Evolutionary conservation across 805 yeast genomes (phyloP).

Genomic region (Lipomyces spencermartinsiae): DNA sequence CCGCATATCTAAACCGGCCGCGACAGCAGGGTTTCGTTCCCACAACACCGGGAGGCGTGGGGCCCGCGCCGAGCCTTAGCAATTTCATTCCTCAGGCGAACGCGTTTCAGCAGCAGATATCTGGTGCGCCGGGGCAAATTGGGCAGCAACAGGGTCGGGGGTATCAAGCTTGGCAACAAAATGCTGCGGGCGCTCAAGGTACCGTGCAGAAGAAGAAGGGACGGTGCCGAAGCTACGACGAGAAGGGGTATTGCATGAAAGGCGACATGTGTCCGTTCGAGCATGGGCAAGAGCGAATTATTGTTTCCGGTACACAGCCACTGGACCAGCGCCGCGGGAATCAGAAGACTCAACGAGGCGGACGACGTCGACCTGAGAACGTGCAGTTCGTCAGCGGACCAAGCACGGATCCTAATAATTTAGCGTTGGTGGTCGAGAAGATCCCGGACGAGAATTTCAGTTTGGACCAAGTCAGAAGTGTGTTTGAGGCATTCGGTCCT

Average conservation of each 20-base stretch:
- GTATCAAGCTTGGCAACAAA: not conserved
- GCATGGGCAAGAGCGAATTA: conserved; percentile 34
- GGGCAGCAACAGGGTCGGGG: conserved; percentile 1
- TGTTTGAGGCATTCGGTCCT: conserved; percentile 53
- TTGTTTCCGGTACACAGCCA: conserved; percentile 10
- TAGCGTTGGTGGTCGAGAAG: conserved; percentile 51
- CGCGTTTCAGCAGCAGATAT: not conserved
- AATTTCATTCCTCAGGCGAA: not conserved
- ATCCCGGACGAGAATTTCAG: conserved; percentile 53
- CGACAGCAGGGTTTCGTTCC: conserved; percentile 17
- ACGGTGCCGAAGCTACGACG: conserved; percentile 32
- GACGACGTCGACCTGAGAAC: conserved; percentile 23
- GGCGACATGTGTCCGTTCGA: conserved; percentile 39
- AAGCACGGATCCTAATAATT: conserved; percentile 40
- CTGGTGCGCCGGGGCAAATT: not conserved
- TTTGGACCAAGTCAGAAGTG: conserved; percentile 46
- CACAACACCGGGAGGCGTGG: conserved; percentile 5
- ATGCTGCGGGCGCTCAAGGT: not conserved
- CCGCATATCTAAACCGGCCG: conserved; percentile 4
- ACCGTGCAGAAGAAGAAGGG: conserved; percentile 20
- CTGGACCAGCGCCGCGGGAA: not conserved
- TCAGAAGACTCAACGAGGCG: conserved; percentile 14
- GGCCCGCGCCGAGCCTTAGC: not conserved
- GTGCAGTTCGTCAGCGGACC: conserved; percentile 20
- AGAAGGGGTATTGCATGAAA: conserved; percentile 34